phyloP scores from a whole-genome alignment of 805 yeast genomes.

The Wickerhamomyces xylosicus region DNA sequence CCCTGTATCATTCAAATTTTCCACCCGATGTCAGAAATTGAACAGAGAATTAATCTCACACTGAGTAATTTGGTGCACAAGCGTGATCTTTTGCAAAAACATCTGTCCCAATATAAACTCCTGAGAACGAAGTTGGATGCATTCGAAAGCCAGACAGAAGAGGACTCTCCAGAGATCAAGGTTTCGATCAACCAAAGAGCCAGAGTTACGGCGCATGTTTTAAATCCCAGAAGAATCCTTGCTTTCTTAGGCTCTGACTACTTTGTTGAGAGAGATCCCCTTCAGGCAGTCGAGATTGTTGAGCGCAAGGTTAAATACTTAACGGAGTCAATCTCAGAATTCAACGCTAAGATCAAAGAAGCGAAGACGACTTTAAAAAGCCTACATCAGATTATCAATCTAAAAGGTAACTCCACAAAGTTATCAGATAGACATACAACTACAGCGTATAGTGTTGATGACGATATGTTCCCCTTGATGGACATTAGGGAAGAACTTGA shows the following conservation, averaged over 20 bases:
- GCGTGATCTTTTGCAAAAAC: slow-evolving; percentile 5
- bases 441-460: slow-evolving; percentile 17
- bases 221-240: slow-evolving; percentile 16
- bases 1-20: neutral
- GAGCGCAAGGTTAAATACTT: slow-evolving; percentile 20
- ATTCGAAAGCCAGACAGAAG: slow-evolving; percentile 6
- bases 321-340: slow-evolving; percentile 29
- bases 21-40: neutral
- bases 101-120: slow-evolving; percentile 13
- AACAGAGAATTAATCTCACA: slow-evolving; percentile 4
- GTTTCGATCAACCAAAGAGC: slow-evolving; percentile 14
- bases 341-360: slow-evolving; percentile 28
- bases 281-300: slow-evolving; percentile 22
- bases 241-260: slow-evolving; percentile 31
- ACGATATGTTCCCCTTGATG: slow-evolving; percentile 54
- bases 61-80: slow-evolving; percentile 5
- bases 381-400: slow-evolving; percentile 16
- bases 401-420: slow-evolving; percentile 4
- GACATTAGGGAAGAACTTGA: slow-evolving; percentile 81
- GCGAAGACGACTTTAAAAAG: slow-evolving; percentile 25
- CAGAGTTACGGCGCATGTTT: slow-evolving; percentile 10
- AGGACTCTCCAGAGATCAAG: slow-evolving; percentile 7
- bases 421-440: too few species aligned
- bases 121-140: slow-evolving; percentile 13
- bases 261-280: slow-evolving; percentile 24